A percentile compares a stretch with the other conserved stretches of the same genome.
Evolutionary conservation across 2,329 filamentous ascomycete species (phyloP).

Genomic region (Ilyonectria destructans): DNA sequence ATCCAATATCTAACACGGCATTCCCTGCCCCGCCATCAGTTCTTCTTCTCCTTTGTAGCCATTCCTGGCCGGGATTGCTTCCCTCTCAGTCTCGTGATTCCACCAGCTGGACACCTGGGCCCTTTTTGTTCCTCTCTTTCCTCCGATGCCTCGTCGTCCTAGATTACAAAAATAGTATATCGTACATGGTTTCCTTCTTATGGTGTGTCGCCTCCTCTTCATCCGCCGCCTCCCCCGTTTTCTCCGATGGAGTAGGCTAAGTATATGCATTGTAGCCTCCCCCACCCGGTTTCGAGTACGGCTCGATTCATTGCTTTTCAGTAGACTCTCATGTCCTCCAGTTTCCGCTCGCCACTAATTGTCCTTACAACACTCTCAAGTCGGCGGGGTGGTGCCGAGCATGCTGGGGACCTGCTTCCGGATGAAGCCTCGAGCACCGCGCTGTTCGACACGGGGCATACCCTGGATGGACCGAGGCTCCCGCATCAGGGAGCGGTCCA

Average conservation of each 20-base stretch:
- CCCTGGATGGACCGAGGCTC: conserved; percentile 93
- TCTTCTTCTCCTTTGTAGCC: conserved; percentile 23
- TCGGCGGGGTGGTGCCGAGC: conserved; percentile 61
- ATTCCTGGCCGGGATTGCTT: conserved; percentile 18
- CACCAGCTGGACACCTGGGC: conserved; percentile 34
- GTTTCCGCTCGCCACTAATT: background rate
- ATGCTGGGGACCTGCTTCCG: conserved; percentile 72
- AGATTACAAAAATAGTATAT: conserved; percentile 51
- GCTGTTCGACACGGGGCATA: conserved; percentile 76
- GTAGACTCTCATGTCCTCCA: conserved; percentile 7
- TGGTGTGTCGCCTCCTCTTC: background rate
- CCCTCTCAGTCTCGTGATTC: conserved; percentile 21
- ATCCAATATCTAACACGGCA: conserved; percentile 44
- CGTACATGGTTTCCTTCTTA: conserved; percentile 41
- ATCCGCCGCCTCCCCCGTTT: background rate
- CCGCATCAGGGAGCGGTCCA: conserved; percentile 91
- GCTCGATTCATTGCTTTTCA: background rate
- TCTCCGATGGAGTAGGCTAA: background rate
- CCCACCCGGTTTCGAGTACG: background rate
- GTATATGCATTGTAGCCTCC: conserved; percentile 1
- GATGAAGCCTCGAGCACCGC: conserved; percentile 65
- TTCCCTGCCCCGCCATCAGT: conserved; percentile 22
- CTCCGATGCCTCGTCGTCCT: conserved; percentile 36
- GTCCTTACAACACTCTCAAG: conserved; percentile 45
- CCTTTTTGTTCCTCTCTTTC: conserved; percentile 15